These are phyloP conservation scores for Alternaria arborescens DNA, from an alignment of 2,329 filamentous ascomycete species.

Conservation along the genomic window DNA sequence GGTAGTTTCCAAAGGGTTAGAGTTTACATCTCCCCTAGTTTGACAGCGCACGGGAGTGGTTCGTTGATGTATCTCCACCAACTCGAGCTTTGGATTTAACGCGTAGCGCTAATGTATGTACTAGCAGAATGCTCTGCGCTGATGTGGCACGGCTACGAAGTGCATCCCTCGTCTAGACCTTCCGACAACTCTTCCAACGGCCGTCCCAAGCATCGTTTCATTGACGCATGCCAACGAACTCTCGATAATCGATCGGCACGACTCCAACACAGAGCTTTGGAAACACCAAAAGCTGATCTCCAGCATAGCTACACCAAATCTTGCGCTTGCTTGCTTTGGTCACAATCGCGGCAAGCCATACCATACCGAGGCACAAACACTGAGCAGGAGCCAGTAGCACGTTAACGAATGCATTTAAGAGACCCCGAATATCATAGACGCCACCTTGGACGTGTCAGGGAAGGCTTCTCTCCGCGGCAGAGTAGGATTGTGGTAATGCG, in stretches of 20 bases:
- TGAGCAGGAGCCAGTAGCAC: neutral
- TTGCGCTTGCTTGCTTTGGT: neutral
- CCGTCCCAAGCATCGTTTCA: neutral
- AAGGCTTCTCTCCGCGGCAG: neutral
- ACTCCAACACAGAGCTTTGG: neutral
- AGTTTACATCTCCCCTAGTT: neutral
- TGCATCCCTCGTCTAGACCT: neutral
- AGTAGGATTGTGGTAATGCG: neutral
- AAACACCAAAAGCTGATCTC: neutral
- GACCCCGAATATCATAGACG: too few species aligned
- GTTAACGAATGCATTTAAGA: neutral
- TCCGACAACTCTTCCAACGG: neutral
- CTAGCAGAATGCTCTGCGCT: constrained; percentile 3
- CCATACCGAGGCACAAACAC: neutral
- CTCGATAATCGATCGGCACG: neutral
- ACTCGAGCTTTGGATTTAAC: neutral
- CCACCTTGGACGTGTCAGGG: neutral
- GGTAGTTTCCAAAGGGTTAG: neutral
- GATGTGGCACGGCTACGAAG: constrained; percentile 7
- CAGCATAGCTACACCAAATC: neutral
- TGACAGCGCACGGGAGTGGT: neutral
- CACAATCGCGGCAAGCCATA: neutral
- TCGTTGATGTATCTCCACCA: neutral
- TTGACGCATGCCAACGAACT: neutral
- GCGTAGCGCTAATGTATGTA: constrained; percentile 12